Evolutionary conservation across 2,329 filamentous ascomycete species (phyloP).

Genomic region (Onygenales sp.): DNA sequence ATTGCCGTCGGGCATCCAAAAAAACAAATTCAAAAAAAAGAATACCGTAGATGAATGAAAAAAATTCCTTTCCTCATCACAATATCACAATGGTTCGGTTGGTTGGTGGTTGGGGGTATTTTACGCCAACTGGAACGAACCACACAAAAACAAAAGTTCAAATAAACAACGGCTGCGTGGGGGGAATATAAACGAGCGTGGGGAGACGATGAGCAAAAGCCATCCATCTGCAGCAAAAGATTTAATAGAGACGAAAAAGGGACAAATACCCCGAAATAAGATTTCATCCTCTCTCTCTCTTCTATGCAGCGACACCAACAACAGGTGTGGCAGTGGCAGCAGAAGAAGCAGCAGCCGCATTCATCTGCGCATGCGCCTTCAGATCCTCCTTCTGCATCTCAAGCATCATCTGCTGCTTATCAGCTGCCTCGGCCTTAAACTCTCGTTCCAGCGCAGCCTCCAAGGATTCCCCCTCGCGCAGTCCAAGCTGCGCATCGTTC

Average conservation of each 20-base stretch:
- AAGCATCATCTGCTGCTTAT: conserved; percentile 9
- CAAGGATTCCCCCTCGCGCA: conserved; percentile 49
- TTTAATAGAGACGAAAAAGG: neutral
- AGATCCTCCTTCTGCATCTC: conserved; percentile 12
- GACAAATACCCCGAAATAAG: neutral
- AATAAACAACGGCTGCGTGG: no score
- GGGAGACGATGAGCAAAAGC: neutral
- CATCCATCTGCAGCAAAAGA: neutral
- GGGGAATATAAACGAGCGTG: no score
- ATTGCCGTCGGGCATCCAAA: no score
- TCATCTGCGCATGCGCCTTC: conserved; percentile 6
- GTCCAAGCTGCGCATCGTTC: conserved; percentile 79
- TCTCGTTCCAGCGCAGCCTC: conserved; percentile 46
- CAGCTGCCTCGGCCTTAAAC: conserved; percentile 14
- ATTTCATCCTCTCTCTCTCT: neutral
- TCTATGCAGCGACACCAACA: conserved; percentile 9
- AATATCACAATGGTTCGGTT: no score
- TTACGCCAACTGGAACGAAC: no score
- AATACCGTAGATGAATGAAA: no score
- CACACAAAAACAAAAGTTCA: no score
- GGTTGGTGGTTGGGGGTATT: no score
- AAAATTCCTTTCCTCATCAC: no score
- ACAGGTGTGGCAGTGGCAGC: conserved; percentile 2
- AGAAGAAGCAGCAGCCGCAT: neutral
- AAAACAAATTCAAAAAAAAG: no score